Evolutionary conservation across 1,284 basidiomycete genomes (phyloP), one percentile per base, ranked within the genome.

Genomic region (Pseudomicrostroma phylloplanum): DNA sequence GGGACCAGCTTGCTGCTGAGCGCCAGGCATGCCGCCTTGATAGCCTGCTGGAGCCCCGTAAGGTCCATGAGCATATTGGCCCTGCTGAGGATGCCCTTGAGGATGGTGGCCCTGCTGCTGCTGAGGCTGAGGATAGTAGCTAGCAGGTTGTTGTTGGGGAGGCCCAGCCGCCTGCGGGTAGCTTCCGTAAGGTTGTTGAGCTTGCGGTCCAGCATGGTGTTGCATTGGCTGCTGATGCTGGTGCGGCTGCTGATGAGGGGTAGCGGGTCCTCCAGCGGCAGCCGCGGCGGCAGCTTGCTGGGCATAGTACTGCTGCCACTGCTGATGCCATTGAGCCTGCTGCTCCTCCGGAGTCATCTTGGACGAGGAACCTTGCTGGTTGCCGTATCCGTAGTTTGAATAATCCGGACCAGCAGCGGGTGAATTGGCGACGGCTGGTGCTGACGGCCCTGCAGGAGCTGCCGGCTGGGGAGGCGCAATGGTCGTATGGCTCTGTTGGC

Each of bases 371-470:
- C 48, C 49, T 25, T 54, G 51, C 54, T 55, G 58, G 60, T 30
- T 36, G 17, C 71, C 71, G 30, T 73, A 73, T 15, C 71, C 71
- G 42, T 73, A 73, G n/a, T 69, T 71, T 30, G 70, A 62, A 51
- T 70, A 73, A 25, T 70, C 61, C 60, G 46, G 23, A 56, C 60
- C 26, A 48, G 59, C 55, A 13, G 36, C 36, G 17, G 2, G 7
- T 12, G 30, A 12, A 41, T 13, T 39, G 26, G 23, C 55, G 26
- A 7, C 55, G 6, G 19, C 19, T 25, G 19, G 7, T n/a, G 13
- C 2, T 4, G 19, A 25, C 51, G 19, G 19, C 19, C 26, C 19
- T 15, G 21, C 3, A 23, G 30, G 30, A 36, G 30, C 30, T 36
- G 30, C 51, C 51, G 15, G 51, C 51, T 23, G 26, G 21, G 51